Base-by-base conservation (phyloP, 331 rosid species). In the Malus hybrid region DNA sequence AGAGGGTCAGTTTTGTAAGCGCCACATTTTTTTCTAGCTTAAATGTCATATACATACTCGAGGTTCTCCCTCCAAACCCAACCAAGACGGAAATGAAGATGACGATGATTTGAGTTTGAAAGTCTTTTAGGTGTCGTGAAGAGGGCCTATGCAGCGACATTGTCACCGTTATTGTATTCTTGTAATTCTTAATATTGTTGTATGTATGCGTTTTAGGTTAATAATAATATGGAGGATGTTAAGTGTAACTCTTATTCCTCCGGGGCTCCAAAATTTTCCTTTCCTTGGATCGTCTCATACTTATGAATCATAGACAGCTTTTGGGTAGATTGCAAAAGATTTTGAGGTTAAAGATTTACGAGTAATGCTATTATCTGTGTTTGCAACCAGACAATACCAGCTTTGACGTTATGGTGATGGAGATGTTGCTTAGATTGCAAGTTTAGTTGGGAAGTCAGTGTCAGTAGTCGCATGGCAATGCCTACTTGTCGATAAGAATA, bases 1-100 rank as follows among this genome's bases (percentile, higher is more conserved):
- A 22, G 24, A 34, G 48, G 36, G 63, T 36, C 24, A 58, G 57
- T 80, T 80, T 80, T 75, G 80, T 75, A 71, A 22, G 46, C 57
- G 19, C 52, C 5, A 16, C 73, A 28, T 64, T 66, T 20, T 50
- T 67, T 30, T 39, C 24, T 20, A 13, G n/a, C 52, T 56, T 66
- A 72, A 34, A 29, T 67, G 66, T 26, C 4, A 32, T 52, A 19
- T 36, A 24, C 13, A 11, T 28, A 26, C 70, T 44, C 0, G 46
- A 44, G 48, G 29, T 32, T 50, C 34, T 66, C 70, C 70, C 44
- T 62, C 77, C 61, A 42, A 62, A 29, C 19, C 42, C 56, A 10
- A 3, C 10, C 20, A 42, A 74, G 66, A 46, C 11, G 50, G 53
- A 64, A 64, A 46, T 18, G 71, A 64, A 48, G 70, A 63, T 18